These are phyloP conservation scores for Nemania diffusa DNA, from an alignment of 2,329 filamentous ascomycete species.

Conservation along the genomic window DNA sequence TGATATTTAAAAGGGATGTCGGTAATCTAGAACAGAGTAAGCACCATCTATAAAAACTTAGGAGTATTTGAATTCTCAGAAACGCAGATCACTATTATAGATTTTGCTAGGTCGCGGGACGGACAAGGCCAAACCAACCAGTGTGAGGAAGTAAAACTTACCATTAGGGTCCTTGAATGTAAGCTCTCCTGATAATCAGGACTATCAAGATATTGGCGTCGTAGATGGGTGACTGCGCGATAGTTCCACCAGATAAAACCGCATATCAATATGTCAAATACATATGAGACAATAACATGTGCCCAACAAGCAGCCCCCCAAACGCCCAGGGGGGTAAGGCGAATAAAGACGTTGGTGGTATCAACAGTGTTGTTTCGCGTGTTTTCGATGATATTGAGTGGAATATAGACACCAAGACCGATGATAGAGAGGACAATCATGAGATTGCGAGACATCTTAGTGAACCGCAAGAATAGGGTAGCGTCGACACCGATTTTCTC, in stretches of 20 bases:
- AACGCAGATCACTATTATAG: background rate
- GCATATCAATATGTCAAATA: conserved; percentile 77
- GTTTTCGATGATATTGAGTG: conserved; percentile 73
- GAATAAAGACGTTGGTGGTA: conserved; percentile 59
- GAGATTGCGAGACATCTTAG: conserved; percentile 89
- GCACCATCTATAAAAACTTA: background rate
- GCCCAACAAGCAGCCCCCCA: conserved; percentile 65
- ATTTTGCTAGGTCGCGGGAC: background rate
- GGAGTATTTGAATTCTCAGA: background rate
- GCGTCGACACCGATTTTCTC: conserved; percentile 88
- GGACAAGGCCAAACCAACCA: background rate
- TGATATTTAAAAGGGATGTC: conserved; percentile 80
- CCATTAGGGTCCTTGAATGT: conserved; percentile 76
- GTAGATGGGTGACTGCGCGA: conserved; percentile 72
- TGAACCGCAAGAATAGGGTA: conserved; percentile 85
- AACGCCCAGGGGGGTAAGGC: conserved; percentile 67
- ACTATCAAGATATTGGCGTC: conserved; percentile 82
- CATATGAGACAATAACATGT: conserved; percentile 63
- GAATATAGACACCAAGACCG: conserved; percentile 80
- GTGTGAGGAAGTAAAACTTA: conserved; percentile 46
- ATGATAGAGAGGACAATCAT: conserved; percentile 78
- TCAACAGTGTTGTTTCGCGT: conserved; percentile 42
- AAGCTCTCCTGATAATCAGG: conserved; percentile 87
- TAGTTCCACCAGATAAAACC: conserved; percentile 86
- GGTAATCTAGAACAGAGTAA: conserved; percentile 70